Evolutionary conservation across 106 monocot genomes (phyloP), one percentile per base, ranked within the genome.

Genomic region (Amphibolis antarctica): DNA sequence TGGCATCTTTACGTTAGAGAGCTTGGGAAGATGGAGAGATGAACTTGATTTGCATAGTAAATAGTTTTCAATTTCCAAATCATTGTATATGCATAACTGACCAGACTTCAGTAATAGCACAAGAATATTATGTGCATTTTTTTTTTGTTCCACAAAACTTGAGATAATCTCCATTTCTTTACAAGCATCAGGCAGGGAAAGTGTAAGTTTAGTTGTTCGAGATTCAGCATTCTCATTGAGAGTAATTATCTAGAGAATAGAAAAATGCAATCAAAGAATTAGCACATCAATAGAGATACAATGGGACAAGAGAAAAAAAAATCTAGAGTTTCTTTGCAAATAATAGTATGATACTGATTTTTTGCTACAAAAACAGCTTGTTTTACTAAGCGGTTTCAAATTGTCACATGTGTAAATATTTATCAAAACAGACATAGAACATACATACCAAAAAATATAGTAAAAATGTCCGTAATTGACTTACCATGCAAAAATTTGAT

Each of bases 151-250:
- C 52, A 52, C 55, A 59, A 69, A 68, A 59, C 57, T 71, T 55
- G 84, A 78, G 63, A 93, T 76, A 57, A 78, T 68, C 69, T 88
- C 82, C 66, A 83, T 72, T 54, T 76, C 77, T 29, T 74, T 28
- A 72, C 92, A 93, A 51, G 88, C 59, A 72, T 93, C 92, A 69
- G 85, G 62, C 66, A 93, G 65, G 59, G 92, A 85, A 72, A 93
- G 76, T 9, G 65, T 71, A 66, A 93, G 56, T 46, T 93, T 93
- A 53, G 83, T 66, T 66, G 68, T 88, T 52, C 85, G 80, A 57
- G 82, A 78, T 78, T 88, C 88, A 60, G 73, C 71, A 53, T 64
- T 78, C 46, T 93, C 92, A 69, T 85, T 85, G 0, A 93, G 74
- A 85, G 81, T 63, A 57, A 93, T 55, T 23, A 88, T 78, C 92